phyloP scores from a whole-genome alignment of 2,329 filamentous ascomycete species.

The Fusarium agapanthi region DNA sequence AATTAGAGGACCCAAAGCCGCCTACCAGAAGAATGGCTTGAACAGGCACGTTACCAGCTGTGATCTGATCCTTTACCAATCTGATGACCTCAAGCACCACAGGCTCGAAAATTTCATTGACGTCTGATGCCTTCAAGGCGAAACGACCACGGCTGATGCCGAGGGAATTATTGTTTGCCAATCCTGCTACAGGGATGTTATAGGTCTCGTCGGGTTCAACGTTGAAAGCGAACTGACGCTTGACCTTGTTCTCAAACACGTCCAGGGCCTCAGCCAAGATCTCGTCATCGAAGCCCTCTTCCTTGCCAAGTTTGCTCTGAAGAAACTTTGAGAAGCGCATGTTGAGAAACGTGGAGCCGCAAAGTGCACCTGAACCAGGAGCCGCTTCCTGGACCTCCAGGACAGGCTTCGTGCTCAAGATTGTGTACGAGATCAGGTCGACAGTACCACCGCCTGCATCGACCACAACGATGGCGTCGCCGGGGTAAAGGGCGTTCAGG shows the following conservation, averaged over 20 bases:
- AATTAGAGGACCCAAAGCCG: slow-evolving; percentile 57
- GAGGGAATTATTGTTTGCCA: slow-evolving; percentile 51
- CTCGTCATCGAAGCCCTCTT: slow-evolving; percentile 52
- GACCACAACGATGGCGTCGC: slow-evolving; percentile 59
- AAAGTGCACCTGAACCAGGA: slow-evolving; percentile 56
- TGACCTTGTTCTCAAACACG: slow-evolving; percentile 53
- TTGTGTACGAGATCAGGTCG: slow-evolving; percentile 60
- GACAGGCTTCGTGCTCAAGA: slow-evolving; percentile 53
- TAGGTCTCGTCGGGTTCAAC: slow-evolving; percentile 47
- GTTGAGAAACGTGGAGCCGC: slow-evolving; percentile 57
- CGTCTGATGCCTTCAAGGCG: slow-evolving; percentile 49
- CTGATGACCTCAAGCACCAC: slow-evolving; percentile 54
- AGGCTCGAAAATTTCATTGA: slow-evolving; percentile 55
- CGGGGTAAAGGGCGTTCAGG: slow-evolving; percentile 49
- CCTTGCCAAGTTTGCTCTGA: slow-evolving; percentile 49
- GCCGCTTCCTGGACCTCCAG: slow-evolving; percentile 56
- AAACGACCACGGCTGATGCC: slow-evolving; percentile 51
- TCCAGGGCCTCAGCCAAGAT: slow-evolving; percentile 51
- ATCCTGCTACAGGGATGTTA: slow-evolving; percentile 51
- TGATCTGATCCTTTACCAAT: slow-evolving; percentile 55
- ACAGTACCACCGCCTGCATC: slow-evolving; percentile 62
- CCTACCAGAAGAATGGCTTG: slow-evolving; percentile 56
- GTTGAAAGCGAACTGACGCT: slow-evolving; percentile 48
- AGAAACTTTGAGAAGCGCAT: slow-evolving; percentile 55
- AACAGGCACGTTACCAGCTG: slow-evolving; percentile 48